phyloP scores from a whole-genome alignment of 495 filamentous ascomycete species.

The Hypomontagnella monticulosa region DNA sequence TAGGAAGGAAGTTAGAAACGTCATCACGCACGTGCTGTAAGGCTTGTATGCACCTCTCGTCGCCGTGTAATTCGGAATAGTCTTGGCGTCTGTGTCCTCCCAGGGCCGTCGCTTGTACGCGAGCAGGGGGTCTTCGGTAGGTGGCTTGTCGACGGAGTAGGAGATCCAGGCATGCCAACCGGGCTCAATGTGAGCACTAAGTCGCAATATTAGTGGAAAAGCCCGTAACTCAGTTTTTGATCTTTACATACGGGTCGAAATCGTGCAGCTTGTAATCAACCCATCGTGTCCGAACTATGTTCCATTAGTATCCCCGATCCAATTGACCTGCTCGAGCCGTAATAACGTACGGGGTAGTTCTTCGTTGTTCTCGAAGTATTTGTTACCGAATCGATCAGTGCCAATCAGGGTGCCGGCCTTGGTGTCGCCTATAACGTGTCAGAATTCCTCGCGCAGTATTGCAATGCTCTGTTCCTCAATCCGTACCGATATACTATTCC shows the following conservation, averaged over 20 bases:
- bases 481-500: slow-evolving; percentile 73
- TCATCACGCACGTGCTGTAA: slow-evolving; percentile 83
- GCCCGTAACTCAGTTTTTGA: slow-evolving; percentile 2
- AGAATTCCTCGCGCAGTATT: slow-evolving; percentile 32
- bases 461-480: background rate
- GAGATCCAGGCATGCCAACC: slow-evolving; percentile 99
- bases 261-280: slow-evolving; percentile 93
- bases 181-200: slow-evolving; percentile 85
- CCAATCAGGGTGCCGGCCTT: slow-evolving; percentile 91
- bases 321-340: background rate
- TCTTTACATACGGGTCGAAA: slow-evolving; percentile 76
- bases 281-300: slow-evolving; percentile 92
- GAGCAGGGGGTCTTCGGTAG: slow-evolving; percentile 76
- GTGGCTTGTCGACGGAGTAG: slow-evolving; percentile 90
- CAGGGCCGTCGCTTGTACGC: slow-evolving; percentile 72
- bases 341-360: slow-evolving; percentile 83
- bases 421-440: slow-evolving; percentile 80
- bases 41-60: slow-evolving; percentile 85
- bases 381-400: slow-evolving; percentile 91
- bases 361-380: slow-evolving; percentile 95
- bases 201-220: slow-evolving; percentile 18
- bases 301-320: slow-evolving; percentile 36
- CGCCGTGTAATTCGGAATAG: slow-evolving; percentile 77
- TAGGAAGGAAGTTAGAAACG: background rate
- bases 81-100: slow-evolving; percentile 72